Conservation (phyloP, 2,329 filamentous ascomycete species). For the Xylogone sp. region DNA sequence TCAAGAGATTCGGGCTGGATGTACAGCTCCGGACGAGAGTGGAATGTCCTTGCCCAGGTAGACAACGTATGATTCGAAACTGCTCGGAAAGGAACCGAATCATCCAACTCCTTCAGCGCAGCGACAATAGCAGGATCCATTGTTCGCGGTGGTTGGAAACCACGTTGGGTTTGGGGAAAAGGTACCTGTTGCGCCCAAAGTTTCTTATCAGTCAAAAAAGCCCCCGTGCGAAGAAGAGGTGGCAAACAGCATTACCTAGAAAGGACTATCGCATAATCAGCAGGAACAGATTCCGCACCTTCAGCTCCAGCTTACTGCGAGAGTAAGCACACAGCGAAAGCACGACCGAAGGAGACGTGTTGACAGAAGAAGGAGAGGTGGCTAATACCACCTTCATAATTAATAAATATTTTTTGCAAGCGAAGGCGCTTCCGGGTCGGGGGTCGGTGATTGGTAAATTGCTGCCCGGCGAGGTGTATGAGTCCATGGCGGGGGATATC, state of each 20-base stretch:
- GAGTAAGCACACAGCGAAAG: background rate
- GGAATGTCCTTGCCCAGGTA: slow-evolving; percentile 94
- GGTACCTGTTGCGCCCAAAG: background rate
- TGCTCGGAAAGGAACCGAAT: slow-evolving; percentile 72
- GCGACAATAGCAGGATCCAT: slow-evolving; percentile 42
- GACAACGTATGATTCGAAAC: slow-evolving; percentile 70
- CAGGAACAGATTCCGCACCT: too few species aligned
- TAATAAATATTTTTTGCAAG: background rate
- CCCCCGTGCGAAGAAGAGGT: too few species aligned
- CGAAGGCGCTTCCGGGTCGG: background rate
- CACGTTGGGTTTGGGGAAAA: background rate
- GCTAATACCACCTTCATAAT: background rate
- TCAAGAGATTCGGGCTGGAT: slow-evolving; percentile 74
- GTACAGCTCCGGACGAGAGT: slow-evolving; percentile 85
- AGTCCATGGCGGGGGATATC: background rate
- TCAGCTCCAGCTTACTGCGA: too few species aligned
- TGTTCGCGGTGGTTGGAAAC: slow-evolving; percentile 23
- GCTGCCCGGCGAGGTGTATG: background rate
- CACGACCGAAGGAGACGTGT: background rate
- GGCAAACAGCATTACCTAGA: too few species aligned
- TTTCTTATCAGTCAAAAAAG: background rate
- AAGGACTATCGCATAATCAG: too few species aligned
- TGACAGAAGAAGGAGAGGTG: background rate
- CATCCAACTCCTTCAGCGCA: slow-evolving; percentile 56
- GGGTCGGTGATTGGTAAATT: background rate